phyloP scores from a whole-genome alignment of 257 asterid genomes.

The Solanum chiquidenum region DNA sequence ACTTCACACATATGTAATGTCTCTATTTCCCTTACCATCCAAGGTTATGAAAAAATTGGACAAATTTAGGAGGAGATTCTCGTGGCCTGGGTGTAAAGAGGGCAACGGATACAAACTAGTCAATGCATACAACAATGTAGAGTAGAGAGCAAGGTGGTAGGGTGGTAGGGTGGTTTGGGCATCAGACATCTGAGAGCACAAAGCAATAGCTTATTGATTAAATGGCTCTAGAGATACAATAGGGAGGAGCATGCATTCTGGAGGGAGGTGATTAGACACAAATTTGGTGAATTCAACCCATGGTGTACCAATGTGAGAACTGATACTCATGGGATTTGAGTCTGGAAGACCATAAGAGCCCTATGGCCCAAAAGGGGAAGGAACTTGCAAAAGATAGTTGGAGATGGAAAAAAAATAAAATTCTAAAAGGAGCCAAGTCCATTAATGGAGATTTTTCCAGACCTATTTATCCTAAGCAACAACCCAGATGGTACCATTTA shows the following conservation, averaged over 20 bases:
- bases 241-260: background rate
- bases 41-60: background rate
- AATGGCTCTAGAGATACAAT: background rate
- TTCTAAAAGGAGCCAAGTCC: background rate
- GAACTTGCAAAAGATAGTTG: background rate
- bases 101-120: background rate
- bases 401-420: background rate
- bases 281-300: background rate
- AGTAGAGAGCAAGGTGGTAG: background rate
- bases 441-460: background rate
- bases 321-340: background rate
- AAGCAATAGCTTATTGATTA: background rate
- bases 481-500: background rate
- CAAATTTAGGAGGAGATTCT: background rate
- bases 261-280: background rate
- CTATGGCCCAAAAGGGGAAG: background rate
- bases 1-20: background rate
- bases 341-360: background rate
- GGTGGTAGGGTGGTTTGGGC: background rate
- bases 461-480: background rate
- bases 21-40: background rate
- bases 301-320: background rate
- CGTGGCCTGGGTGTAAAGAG: background rate
- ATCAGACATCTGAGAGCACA: background rate
- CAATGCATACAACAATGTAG: background rate